Evolutionary conservation across 2,329 filamentous ascomycete genomes (phyloP).

Genomic region (Botrytis fabae): DNA sequence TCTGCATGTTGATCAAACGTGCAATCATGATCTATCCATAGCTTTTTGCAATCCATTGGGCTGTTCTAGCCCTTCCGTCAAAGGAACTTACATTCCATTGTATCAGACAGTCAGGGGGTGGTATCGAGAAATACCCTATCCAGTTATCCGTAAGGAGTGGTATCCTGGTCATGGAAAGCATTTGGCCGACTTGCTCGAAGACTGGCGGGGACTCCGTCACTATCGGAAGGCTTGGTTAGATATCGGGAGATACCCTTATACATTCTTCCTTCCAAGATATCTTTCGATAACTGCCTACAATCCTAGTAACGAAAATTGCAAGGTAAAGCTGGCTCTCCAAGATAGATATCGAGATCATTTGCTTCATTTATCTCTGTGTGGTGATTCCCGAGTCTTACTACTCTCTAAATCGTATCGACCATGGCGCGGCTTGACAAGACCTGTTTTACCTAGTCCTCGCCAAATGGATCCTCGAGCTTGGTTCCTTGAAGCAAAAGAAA

Average conservation of each 20-base stretch:
- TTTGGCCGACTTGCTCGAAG: not conserved
- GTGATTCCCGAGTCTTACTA: not conserved
- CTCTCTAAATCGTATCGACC: not conserved
- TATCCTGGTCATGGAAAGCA: not conserved
- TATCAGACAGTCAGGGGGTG: not conserved
- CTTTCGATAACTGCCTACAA: not conserved
- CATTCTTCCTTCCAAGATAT: not conserved
- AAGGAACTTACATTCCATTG: not conserved
- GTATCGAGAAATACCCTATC: not conserved
- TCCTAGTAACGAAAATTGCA: not conserved
- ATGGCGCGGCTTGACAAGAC: accelerated
- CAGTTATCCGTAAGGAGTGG: not conserved
- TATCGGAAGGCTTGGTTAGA: not conserved
- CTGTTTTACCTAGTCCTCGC: not conserved
- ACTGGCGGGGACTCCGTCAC: not conserved
- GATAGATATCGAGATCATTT: not conserved
- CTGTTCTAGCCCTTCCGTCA: not conserved
- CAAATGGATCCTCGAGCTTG: not conserved
- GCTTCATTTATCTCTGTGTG: not conserved
- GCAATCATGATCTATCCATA: not conserved
- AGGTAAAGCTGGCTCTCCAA: not conserved
- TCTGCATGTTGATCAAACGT: not conserved
- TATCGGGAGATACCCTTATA: not conserved
- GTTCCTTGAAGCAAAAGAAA: not conserved
- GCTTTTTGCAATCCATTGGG: not conserved